These are phyloP conservation scores for Emiliania huxleyi DNA, from an alignment of 78 protist genomes.

Conservation along the genomic window DNA sequence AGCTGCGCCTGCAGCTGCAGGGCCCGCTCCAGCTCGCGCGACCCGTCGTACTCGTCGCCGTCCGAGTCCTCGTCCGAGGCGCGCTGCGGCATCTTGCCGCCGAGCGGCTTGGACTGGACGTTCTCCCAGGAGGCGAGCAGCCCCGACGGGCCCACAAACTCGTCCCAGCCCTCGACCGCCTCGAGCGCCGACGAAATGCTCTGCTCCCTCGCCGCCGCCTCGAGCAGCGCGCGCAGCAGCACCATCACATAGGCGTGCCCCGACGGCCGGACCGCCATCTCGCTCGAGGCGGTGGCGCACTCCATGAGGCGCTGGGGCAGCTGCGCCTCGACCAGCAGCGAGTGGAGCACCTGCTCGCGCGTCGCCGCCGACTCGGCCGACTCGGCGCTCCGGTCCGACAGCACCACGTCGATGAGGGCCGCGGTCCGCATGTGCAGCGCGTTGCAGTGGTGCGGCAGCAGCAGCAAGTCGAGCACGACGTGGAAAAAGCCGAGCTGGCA, in stretches of 20 bases:
- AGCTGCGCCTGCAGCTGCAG: background rate
- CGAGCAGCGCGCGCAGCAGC: background rate
- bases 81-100: background rate
- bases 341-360: background rate
- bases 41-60: background rate
- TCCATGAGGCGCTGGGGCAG: background rate
- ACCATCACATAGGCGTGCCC: background rate
- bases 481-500: background rate
- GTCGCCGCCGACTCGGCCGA: background rate
- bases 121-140: background rate
- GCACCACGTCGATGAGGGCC: background rate
- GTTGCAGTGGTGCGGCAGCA: background rate
- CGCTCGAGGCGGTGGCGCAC: background rate
- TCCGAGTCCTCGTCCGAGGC: background rate
- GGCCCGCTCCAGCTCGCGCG: background rate
- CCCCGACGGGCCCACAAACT: background rate
- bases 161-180: background rate
- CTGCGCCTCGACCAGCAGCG: background rate
- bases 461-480: constrained; percentile 7
- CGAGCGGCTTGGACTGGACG: background rate
- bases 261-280: background rate
- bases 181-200: background rate
- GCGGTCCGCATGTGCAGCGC: background rate
- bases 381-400: background rate
- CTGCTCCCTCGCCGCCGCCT: background rate